Percentiles rank a stretch among this genome's conserved stretches.
Evolutionary conservation across 257 asterid genomes (phyloP).

Genomic region (Lithospermum erythrorhizon): DNA sequence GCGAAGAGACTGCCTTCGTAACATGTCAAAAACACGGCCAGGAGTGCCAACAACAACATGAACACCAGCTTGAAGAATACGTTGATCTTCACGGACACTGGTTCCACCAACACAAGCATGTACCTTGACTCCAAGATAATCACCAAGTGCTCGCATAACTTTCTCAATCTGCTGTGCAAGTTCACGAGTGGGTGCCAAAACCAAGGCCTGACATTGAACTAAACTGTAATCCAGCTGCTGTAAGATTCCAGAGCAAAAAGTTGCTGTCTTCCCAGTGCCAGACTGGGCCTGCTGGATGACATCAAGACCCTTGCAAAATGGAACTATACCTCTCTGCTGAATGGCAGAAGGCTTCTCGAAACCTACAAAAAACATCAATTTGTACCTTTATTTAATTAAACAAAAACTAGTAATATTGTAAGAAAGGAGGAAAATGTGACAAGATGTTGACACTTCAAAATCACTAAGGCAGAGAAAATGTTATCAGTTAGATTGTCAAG

Average conservation of each 20-base stretch:
- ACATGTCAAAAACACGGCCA: slow-evolving; percentile 82
- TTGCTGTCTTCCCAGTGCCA: slow-evolving; percentile 81
- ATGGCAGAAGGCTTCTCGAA: slow-evolving; percentile 91
- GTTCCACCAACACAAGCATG: slow-evolving; percentile 91
- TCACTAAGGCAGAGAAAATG: too few species aligned
- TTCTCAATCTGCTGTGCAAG: slow-evolving; percentile 82
- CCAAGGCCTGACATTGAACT: slow-evolving; percentile 67
- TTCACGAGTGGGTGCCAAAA: slow-evolving; percentile 73
- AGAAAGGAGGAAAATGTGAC: too few species aligned
- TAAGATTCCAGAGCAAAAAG: slow-evolving; percentile 75
- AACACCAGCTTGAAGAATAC: slow-evolving; percentile 66
- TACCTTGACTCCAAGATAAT: slow-evolving; percentile 78
- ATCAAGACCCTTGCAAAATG: slow-evolving; percentile 71
- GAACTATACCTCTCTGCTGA: slow-evolving; percentile 87
- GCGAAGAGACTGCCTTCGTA: slow-evolving; percentile 63
- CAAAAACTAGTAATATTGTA: too few species aligned
- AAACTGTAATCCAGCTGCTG: slow-evolving; percentile 67
- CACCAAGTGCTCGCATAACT: slow-evolving; percentile 87
- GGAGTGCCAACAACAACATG: slow-evolving; percentile 91
- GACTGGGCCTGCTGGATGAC: slow-evolving; percentile 88
- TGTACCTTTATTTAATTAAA: too few species aligned
- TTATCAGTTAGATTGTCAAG: too few species aligned
- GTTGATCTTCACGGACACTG: slow-evolving; percentile 81
- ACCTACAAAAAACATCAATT: slow-evolving; percentile 26
- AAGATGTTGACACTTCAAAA: too few species aligned